Base-by-base conservation (phyloP, 1,284 basidiomycete species). In the Cystobasidium pallidum region DNA sequence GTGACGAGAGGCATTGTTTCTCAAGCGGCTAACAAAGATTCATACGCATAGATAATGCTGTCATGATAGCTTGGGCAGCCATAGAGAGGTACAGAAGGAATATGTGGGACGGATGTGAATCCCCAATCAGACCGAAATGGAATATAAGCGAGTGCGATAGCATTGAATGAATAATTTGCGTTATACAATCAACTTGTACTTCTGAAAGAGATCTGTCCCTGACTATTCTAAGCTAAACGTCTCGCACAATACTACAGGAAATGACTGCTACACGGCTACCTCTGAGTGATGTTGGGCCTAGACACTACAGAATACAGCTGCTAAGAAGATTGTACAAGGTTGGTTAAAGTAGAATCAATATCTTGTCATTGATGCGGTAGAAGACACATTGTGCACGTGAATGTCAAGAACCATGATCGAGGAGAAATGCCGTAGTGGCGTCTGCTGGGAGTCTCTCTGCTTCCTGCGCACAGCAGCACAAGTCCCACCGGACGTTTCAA, bases 61-160 rank as follows among this genome's bases (percentile, higher is more conserved):
- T 88, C 0, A 97, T 97, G 94, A 91, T 97, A 75, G 94, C 86
- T 0, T 94, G 90, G 90, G 89, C 92, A 6, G 88, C 91, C 0
- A 89, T 94, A 84, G 82, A 89, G 75, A 86, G 92, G 13, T 89
- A 95, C 82, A 1, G 86, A 88, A 75, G 82, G 84, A 72, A 72
- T 39, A 62, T 73, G 36, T 68, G 76, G 49, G 93, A 96, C 67
- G 74, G 77, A 0, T 80, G 78, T 49, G 80, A 80, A 59, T 77
- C 82, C 34, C 78, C 80, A 54, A 82, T 87, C 17, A 82, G 83
- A 32, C 81, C 88, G 17, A 88, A 87, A 78, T 92, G 91, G 91
- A 86, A 84, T 68, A 86, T 92, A 26, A 87, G 89, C 75, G 85
- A 88, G n/a, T 77, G 75, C 63, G 74, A 75, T 52, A 72, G 62